Conservation (phyloP, 805 yeast species). For the Kuraishia cidri region DNA sequence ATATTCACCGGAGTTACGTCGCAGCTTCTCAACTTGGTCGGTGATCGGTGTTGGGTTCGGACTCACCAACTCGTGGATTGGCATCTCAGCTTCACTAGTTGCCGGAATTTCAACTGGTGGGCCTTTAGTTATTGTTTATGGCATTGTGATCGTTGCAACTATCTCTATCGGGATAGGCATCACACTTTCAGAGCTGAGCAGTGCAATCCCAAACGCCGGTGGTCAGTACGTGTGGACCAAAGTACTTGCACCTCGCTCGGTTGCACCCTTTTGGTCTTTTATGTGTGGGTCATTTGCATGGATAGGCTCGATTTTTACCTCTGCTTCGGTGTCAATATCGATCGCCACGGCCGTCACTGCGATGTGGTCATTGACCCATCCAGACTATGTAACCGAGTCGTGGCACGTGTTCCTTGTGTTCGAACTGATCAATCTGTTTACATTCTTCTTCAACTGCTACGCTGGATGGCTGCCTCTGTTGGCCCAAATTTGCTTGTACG, state of each 20-base stretch:
- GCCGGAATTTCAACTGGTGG: constrained; percentile 52
- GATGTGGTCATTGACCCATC: constrained; percentile 23
- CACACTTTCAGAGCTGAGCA: constrained; percentile 42
- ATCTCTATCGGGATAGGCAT: constrained; percentile 38
- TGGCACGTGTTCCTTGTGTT: constrained; percentile 50
- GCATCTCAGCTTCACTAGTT: constrained; percentile 45
- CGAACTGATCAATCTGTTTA: constrained; percentile 31
- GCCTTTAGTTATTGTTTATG: constrained; percentile 47
- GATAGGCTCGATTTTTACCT: constrained; percentile 53
- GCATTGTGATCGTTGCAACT: constrained; percentile 40
- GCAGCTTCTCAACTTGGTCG: constrained; percentile 34
- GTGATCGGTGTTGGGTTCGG: constrained; percentile 53
- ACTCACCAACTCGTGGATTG: constrained; percentile 53
- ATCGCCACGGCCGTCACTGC: constrained; percentile 45
- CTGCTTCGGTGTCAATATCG: constrained; percentile 49
- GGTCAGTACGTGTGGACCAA: constrained; percentile 55
- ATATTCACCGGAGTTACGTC: constrained; percentile 17
- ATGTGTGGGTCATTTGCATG: constrained; percentile 56
- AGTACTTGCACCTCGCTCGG: constrained; percentile 38
- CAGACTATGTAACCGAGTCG: constrained; percentile 25
- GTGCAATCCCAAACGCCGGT: constrained; percentile 48
- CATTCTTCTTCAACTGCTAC: constrained; percentile 39
- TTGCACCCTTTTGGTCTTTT: constrained; percentile 41
- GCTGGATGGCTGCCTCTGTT: constrained; percentile 42
- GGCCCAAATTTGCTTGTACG: constrained; percentile 39